Conservation (phyloP, 805 yeast genomes). For the Crinitomyces ghanaensis region DNA sequence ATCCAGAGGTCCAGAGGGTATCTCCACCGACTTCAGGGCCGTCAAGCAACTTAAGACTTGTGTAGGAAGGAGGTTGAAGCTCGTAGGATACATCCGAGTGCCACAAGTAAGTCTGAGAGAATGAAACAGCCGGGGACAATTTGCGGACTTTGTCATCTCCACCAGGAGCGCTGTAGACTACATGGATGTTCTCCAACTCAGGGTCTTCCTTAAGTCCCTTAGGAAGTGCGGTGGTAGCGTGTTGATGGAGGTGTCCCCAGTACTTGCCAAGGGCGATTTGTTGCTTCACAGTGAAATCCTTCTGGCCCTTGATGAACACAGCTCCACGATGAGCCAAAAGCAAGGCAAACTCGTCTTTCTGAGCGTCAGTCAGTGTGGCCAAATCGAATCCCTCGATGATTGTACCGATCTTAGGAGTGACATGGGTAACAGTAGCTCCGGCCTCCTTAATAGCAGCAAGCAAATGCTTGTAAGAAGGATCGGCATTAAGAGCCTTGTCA, state of each 20-base stretch:
- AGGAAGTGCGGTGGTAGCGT: constrained; percentile 24
- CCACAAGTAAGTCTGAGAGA: constrained; percentile 33
- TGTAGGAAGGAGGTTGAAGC: constrained; percentile 44
- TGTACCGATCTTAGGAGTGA: constrained; percentile 39
- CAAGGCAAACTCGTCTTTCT: constrained; percentile 38
- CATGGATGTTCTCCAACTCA: constrained; percentile 19
- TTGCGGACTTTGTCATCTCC: too few species aligned
- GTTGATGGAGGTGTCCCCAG: constrained; percentile 33
- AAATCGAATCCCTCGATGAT: constrained; percentile 39
- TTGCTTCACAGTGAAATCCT: constrained; percentile 31
- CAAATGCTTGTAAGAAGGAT: constrained; percentile 30
- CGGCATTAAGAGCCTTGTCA: constrained; percentile 29
- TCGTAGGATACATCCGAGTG: constrained; percentile 49
- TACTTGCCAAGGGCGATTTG: constrained; percentile 36
- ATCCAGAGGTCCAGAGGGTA: constrained; percentile 42
- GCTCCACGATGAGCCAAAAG: constrained; percentile 40
- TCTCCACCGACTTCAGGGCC: constrained; percentile 43
- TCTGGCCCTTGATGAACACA: constrained; percentile 40
- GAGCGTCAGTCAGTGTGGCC: constrained; percentile 32
- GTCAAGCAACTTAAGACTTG: constrained; percentile 42
- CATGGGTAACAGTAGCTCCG: constrained; percentile 32
- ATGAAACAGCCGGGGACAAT: too few species aligned
- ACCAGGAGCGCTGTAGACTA: constrained; percentile 14
- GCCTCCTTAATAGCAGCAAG: constrained; percentile 32
- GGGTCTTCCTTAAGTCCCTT: constrained; percentile 26